A percentile compares a stretch with the other conserved stretches of the same genome.
phyloP scores from a whole-genome alignment of 2,329 filamentous ascomycete genomes.

The Stemphylium vesicarium region DNA sequence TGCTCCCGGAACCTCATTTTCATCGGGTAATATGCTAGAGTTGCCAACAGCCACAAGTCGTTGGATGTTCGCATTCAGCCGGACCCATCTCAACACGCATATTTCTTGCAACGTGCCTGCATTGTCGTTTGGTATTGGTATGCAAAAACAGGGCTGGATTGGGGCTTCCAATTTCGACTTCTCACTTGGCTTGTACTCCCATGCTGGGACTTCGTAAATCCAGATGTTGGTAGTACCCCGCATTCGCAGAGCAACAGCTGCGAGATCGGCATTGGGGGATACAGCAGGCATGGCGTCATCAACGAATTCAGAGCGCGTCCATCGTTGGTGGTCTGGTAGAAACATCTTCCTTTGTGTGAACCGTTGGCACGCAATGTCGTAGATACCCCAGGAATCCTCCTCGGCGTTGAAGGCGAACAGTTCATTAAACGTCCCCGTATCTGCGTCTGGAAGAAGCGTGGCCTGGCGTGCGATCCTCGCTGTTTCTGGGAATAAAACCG shows the following conservation, averaged over 20 bases:
- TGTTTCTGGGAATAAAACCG: constrained; percentile 51
- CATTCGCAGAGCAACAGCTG: constrained; percentile 48
- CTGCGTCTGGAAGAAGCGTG: constrained; percentile 47
- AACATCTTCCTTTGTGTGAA: constrained; percentile 50
- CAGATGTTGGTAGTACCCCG: constrained; percentile 48
- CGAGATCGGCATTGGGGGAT: constrained; percentile 46
- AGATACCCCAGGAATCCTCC: constrained; percentile 50
- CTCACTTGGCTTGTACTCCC: constrained; percentile 39
- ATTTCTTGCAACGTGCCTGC: constrained; percentile 46
- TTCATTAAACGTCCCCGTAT: constrained; percentile 48
- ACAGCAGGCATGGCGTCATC: constrained; percentile 51
- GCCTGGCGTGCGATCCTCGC: constrained; percentile 48
- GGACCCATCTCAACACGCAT: constrained; percentile 46
- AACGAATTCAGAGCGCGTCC: constrained; percentile 48
- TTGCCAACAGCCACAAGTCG: constrained; percentile 49
- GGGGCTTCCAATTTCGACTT: constrained; percentile 37
- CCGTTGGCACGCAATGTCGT: constrained; percentile 46
- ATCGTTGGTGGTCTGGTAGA: constrained; percentile 46
- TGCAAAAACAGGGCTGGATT: constrained; percentile 47
- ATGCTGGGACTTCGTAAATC: constrained; percentile 48
- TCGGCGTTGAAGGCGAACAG: constrained; percentile 51
- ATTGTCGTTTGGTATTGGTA: constrained; percentile 43
- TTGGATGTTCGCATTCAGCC: constrained; percentile 35
- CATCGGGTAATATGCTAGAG: constrained; percentile 32
- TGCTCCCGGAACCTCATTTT: constrained; percentile 33